phyloP scores from a whole-genome alignment of 2,329 filamentous ascomycete species.

The Samsoniella hepiali region DNA sequence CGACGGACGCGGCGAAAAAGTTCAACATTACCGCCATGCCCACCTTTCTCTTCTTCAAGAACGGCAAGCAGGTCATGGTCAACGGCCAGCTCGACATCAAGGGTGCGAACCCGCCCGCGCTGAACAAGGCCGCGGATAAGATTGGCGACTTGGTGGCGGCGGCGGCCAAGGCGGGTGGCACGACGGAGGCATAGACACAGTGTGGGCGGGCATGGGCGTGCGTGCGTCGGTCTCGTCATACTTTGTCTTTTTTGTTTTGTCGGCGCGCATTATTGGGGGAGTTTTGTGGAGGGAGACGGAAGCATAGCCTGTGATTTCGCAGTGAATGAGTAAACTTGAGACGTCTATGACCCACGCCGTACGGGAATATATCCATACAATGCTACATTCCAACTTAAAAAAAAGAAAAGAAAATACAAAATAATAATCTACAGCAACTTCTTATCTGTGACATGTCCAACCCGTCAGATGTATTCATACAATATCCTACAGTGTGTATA shows the following conservation, averaged over 20 bases:
- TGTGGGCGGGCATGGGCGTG: no score
- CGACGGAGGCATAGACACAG: conserved; percentile 22
- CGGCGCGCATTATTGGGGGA: no score
- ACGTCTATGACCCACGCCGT: neutral
- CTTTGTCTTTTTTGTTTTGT: neutral
- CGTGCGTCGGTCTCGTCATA: no score
- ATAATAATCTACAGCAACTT: neutral
- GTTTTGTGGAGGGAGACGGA: neutral
- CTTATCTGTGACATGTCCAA: neutral
- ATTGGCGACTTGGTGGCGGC: conserved; percentile 35
- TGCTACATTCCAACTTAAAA: neutral
- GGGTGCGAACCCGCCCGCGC: conserved; percentile 32
- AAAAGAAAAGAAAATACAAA: neutral
- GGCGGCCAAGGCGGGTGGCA: conserved; percentile 17
- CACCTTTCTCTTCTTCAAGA: conserved; percentile 85
- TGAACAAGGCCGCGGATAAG: conserved; percentile 38
- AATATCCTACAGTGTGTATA: conserved; percentile 6
- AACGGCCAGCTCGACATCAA: conserved; percentile 32
- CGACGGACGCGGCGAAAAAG: conserved; percentile 69
- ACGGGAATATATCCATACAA: neutral
- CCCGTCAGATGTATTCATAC: neutral
- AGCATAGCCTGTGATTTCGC: neutral
- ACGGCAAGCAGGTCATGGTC: conserved; percentile 46
- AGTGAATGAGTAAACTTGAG: neutral
- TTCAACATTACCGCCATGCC: conserved; percentile 88